A percentile compares a stretch with the other conserved stretches of the same genome.
Conservation (phyloP, 148 eudicot genomes). For the Linanthus parryae region DNA sequence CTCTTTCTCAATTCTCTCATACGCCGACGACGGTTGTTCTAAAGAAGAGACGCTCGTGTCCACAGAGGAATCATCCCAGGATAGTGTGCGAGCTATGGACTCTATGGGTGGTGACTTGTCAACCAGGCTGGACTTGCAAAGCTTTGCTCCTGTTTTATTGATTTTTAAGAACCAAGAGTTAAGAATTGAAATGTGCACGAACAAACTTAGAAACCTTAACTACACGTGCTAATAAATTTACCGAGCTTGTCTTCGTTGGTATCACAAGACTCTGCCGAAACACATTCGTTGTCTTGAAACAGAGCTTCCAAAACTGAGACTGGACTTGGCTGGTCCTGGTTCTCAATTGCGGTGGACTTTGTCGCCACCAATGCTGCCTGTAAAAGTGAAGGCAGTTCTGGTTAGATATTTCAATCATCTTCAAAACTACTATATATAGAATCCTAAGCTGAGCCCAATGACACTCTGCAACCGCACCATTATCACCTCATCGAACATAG, state of each 20-base stretch:
- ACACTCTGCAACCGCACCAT: too few species aligned
- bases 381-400: conserved; percentile 6
- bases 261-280: conserved; percentile 25
- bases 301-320: conserved; percentile 69
- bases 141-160: conserved; percentile 37
- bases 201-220: neutral
- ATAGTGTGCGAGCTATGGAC: conserved; percentile 81
- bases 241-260: conserved; percentile 42
- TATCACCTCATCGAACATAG: too few species aligned
- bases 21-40: conserved; percentile 25
- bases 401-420: too few species aligned
- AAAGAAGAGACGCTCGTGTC: conserved; percentile 39
- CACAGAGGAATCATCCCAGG: conserved; percentile 59
- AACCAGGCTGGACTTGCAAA: conserved; percentile 53
- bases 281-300: conserved; percentile 59
- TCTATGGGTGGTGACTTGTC: conserved; percentile 93
- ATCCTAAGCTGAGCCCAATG: too few species aligned
- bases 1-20: conserved; percentile 40
- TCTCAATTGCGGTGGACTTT: conserved; percentile 37
- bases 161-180: neutral
- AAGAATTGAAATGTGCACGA: neutral
- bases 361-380: conserved; percentile 39
- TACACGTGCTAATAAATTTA: conserved; percentile 18
- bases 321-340: conserved; percentile 94
- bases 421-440: too few species aligned